phyloP scores from a whole-genome alignment of 352 stramenopile species.

The Globisporangium rhizosaccharum region DNA sequence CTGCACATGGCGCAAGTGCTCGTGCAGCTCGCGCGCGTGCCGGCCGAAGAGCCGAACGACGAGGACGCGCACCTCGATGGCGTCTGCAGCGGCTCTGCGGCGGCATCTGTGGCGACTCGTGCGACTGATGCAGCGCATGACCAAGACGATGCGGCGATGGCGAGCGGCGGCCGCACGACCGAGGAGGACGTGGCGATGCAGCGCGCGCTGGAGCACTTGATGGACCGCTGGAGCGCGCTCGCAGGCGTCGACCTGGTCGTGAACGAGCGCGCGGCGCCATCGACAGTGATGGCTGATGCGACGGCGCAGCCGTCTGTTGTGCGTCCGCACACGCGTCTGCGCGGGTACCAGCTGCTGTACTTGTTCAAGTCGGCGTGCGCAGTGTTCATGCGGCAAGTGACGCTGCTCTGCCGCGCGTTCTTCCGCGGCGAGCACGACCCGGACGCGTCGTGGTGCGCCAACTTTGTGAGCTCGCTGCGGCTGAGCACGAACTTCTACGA shows the following conservation, averaged over 20 bases:
- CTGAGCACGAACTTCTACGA: constrained; percentile 70
- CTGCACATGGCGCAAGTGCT: constrained; percentile 78
- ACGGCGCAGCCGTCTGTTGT: constrained; percentile 6
- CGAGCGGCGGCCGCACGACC: constrained; percentile 19
- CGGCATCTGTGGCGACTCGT: neutral
- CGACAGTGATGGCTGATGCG: neutral
- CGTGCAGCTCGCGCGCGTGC: constrained; percentile 50
- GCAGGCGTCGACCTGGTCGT: constrained; percentile 35
- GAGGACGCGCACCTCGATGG: constrained; percentile 16
- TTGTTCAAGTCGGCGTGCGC: constrained; percentile 75
- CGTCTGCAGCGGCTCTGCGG: constrained; percentile 6
- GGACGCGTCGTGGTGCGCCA: constrained; percentile 67
- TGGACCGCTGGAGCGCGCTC: constrained; percentile 34
- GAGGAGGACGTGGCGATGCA: constrained; percentile 32
- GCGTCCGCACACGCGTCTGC: constrained; percentile 23
- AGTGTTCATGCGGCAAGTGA: constrained; percentile 75
- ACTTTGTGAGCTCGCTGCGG: constrained; percentile 71
- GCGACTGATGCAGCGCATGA: neutral
- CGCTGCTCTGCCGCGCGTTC: constrained; percentile 64
- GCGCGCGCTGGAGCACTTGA: constrained; percentile 42
- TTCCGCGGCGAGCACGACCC: constrained; percentile 77
- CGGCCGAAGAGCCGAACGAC: constrained; percentile 54
- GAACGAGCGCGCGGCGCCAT: constrained; percentile 8
- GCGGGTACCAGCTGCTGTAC: constrained; percentile 49
- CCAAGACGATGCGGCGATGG: neutral